phyloP scores from a whole-genome alignment of 78 protist genomes.

The Tieghemostelium lacteum region DNA sequence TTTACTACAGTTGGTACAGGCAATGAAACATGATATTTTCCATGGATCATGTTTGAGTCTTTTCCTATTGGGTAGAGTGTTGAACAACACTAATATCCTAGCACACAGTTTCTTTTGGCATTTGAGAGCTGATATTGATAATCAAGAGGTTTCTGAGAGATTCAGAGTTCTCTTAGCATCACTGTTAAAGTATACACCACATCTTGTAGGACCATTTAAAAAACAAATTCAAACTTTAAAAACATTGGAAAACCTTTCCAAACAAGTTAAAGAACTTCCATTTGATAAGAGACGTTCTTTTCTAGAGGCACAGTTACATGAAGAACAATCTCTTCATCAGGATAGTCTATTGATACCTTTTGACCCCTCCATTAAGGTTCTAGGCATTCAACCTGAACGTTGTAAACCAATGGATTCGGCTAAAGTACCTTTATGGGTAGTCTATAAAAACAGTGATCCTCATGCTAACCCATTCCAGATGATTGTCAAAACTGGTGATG shows the following conservation, averaged over 20 bases:
- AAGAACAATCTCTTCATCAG: neutral
- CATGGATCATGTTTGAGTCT: constrained; percentile 83
- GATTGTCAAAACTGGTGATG: constrained; percentile 96
- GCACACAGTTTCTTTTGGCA: constrained; percentile 84
- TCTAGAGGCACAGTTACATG: constrained; percentile 13
- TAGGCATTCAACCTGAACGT: constrained; percentile 55
- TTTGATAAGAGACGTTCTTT: constrained; percentile 43
- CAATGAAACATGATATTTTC: constrained; percentile 89
- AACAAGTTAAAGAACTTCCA: constrained; percentile 21
- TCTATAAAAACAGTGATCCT: constrained; percentile 87
- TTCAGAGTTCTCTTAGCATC: constrained; percentile 45
- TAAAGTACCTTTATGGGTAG: constrained; percentile 95
- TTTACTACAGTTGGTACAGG: constrained; percentile 92
- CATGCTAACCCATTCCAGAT: constrained; percentile 49
- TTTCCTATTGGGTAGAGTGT: constrained; percentile 83
- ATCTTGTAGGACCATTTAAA: constrained; percentile 12
- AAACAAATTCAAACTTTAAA: constrained; percentile 22
- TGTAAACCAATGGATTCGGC: constrained; percentile 95
- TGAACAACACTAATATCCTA: constrained; percentile 19
- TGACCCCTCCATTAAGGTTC: constrained; percentile 44
- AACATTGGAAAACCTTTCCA: constrained; percentile 12
- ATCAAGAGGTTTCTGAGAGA: constrained; percentile 63
- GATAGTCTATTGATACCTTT: constrained; percentile 16
- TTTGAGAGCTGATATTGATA: constrained; percentile 84
- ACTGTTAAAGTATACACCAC: constrained; percentile 49